Evolutionary conservation across 768 basidiomycete species (phyloP), one percentile per base, ranked within the genome.

Genomic region (Kwoniella sp.): DNA sequence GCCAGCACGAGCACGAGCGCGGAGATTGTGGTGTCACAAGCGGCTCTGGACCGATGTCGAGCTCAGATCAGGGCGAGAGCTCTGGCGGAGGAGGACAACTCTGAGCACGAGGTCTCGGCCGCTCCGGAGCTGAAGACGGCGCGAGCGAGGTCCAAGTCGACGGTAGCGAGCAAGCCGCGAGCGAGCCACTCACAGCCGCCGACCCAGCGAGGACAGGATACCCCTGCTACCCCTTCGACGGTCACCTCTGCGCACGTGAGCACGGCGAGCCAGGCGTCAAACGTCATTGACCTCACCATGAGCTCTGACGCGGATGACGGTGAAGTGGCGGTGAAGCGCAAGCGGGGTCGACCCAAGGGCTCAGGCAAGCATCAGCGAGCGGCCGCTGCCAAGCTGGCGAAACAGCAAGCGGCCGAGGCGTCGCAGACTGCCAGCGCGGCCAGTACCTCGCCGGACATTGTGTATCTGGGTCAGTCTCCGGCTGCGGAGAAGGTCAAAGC

Each of bases 321-420:
- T 19, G 43, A 37, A 29, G 38, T n/a, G 3, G 20, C 7, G 14
- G 26, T 28, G 27, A 12, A 20, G 23, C 49, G 49, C 12, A 42
- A 39, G 27, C 44, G 52, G 17, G 58, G 58, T 29, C 17, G 58
- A 39, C 58, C 58, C 5, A 40, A 41, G 12, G 58, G 58, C 8
- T 33, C 58, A 25, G 58, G 58, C 14, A 60, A 53, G 27, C 36
- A 38, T 7, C 58, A 60, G 44, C 39, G 22, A 26, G 56, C 56
- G 2, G 49, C 50, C 3, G 50, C 44, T 15, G 15, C 27, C 19
- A 52, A 41, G 23, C n/a, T 43, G 29, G 50, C 50, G 0, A 52
- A 44, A 29, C 17, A 40, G 6, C 47, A 48, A 22, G 34, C 47
- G 5, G n/a, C n/a, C 15, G 20, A n/a, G n/a, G n/a, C n/a, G n/a